These are phyloP conservation scores for Fonsecaea erecta DNA, from an alignment of 2,329 filamentous ascomycete species.

Conservation along the genomic window DNA sequence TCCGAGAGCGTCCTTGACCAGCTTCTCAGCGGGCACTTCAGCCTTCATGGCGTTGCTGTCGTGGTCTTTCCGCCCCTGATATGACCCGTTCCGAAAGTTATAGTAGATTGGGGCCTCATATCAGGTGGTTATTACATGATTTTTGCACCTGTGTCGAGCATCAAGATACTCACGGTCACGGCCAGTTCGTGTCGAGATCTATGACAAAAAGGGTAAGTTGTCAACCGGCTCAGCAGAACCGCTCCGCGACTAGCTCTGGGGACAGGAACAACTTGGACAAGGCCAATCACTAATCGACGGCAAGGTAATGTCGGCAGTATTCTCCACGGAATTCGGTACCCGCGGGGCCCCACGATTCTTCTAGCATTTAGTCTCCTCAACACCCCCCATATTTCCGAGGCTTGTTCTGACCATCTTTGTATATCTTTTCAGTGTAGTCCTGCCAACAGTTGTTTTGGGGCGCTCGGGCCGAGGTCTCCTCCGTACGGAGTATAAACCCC, in stretches of 20 bases:
- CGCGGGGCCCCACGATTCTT: neutral
- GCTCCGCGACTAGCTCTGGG: neutral
- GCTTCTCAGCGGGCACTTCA: no score
- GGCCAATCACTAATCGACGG: neutral
- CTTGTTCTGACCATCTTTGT: neutral
- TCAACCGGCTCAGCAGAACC: no score
- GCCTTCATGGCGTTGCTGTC: no score
- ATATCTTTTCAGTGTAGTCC: neutral
- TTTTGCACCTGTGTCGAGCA: no score
- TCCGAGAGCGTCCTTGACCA: no score
- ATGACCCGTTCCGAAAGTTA: no score
- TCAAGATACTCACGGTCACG: no score
- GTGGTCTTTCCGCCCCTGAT: no score
- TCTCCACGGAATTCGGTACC: neutral
- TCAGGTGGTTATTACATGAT: no score
- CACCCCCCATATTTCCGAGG: neutral
- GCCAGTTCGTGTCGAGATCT: no score
- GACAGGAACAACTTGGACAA: neutral
- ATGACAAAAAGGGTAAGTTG: no score
- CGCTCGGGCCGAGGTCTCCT: constrained; percentile 1
- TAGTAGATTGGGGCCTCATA: no score
- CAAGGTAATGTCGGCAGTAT: neutral
- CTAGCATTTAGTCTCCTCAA: neutral
- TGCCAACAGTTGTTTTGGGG: neutral
- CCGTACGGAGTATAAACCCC: neutral